Base-by-base conservation (phyloP, 1,284 basidiomycete genomes). In the Kalmanozyma brasiliensis region DNA sequence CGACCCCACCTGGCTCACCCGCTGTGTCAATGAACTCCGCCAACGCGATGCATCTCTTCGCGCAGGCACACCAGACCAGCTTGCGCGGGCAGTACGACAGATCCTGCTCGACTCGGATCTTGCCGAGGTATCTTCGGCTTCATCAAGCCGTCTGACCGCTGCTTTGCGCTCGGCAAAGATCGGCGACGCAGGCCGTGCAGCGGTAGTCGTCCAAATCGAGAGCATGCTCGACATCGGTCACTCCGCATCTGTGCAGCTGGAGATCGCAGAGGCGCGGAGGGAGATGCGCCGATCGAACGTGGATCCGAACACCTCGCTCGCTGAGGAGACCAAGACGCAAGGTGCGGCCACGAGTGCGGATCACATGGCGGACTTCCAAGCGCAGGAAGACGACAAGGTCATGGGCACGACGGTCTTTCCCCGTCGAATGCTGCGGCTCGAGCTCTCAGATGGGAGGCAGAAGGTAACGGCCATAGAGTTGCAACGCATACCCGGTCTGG, bases 351-450 rank as follows among this genome's bases (percentile, higher is more conserved):
- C 56, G 8, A 43, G 29, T 9, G 24, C 33, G 5, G 67, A 61
- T 38, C 63, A 58, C 32, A 71, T 66, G 68, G 52, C 58, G 19
- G 63, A 66, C n/a, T 71, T 71, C n/a, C 51, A 66, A 20, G 63
- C 68, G n/a, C 53, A 63, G 33, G 59, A 71, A 22, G 68, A 71
- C n/a, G 59, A 60, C 42, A 65, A 62, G 30, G 22, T 46, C 1
- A 51, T 46, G 8, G 32, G 93, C 13, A 93, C 92, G 0, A 94
- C 93, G 73, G 94, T 98, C 43, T 85, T 97, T 64, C 97, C 95
- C 2, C 97, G 98, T 84, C 98, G 98, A 81, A 86, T 98, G 40
- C 85, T 98, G 33, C 91, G 88, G 19, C 91, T 88, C 11, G 90
- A 90, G 3, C 84, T 98, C 73, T 88, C 89, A 59, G 94, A 94